Base-by-base conservation (phyloP, 176 grass and related monocot genomes). In the Musa itinerans region DNA sequence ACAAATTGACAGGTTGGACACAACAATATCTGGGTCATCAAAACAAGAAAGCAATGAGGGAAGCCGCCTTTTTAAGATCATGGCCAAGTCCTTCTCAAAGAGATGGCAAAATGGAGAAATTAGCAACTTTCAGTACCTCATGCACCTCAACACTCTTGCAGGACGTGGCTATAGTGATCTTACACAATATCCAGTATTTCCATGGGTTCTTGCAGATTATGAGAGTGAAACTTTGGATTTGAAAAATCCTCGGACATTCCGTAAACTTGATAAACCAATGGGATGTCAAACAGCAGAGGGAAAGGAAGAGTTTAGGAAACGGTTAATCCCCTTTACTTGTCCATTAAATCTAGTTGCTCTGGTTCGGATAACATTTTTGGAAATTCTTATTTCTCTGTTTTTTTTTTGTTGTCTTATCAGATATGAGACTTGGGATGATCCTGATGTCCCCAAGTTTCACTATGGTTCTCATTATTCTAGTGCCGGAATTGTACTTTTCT, bases 381-480 rank as follows among this genome's bases (percentile, higher is more conserved):
- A 71, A 13, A 20, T 11, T 5, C 34, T 20, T 21, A 51, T 13
- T 20, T 71, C 48, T 51, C 19, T n/a, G 14, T 2, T 71, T 1
- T 21, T 21, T 19, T 71, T 51, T 11, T 71, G 13, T 58, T 71
- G 11, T 74, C 11, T 85, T 82, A 79, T 77, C 78, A 98, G 94
- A 79, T 98, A 98, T 43, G 90, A 98, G 75, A 98, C 86, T 71
- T 98, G 94, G 94, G 94, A 98, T 83, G 94, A 98, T 68, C 94
- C 94, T 70, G 94, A 98, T 78, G 94, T 98, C 53, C 94, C 94
- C 2, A 98, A 98, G 73, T 98, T 98, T 53, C 94, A 98, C 83
- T 98, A 98, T 79, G 94, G 94, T 74, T 98, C 90, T 58, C 94
- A 98, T 81, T 98, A 98, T 85, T 98, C 94, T 74, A 93, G 90